phyloP scores from a whole-genome alignment of 768 basidiomycete genomes.

The Podaxis mareebaensis region DNA sequence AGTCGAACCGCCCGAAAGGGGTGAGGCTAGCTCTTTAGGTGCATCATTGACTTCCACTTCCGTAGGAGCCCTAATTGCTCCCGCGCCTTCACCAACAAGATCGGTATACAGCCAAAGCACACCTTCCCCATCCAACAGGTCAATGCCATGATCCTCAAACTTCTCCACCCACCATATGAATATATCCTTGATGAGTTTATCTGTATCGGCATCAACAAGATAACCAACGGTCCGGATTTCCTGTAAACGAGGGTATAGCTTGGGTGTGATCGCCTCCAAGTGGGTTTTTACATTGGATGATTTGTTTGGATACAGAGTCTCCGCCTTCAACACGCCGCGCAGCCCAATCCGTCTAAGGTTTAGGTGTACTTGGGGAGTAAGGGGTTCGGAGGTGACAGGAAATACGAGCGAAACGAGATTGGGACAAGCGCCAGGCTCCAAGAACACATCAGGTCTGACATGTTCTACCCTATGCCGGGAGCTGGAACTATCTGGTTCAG shows the following conservation, averaged over 20 bases:
- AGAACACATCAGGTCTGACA: constrained; percentile 44
- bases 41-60: background rate
- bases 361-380: constrained; percentile 30
- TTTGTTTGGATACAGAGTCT: constrained; percentile 45
- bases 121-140: constrained; percentile 56
- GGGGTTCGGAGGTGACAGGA: constrained; percentile 34
- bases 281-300: constrained; percentile 37
- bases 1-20: background rate
- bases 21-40: background rate
- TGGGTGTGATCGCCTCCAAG: constrained; percentile 41
- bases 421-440: constrained; percentile 41
- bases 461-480: constrained; percentile 28
- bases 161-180: constrained; percentile 57
- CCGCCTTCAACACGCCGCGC: constrained; percentile 38
- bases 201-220: constrained; percentile 45
- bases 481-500: constrained; percentile 29
- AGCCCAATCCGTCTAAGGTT: constrained; percentile 49
- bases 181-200: constrained; percentile 44
- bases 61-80: background rate
- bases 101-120: constrained; percentile 51
- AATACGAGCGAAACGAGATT: constrained; percentile 46
- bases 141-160: constrained; percentile 49
- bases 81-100: constrained; percentile 13
- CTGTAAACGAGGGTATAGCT: constrained; percentile 46
- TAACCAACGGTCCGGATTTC: constrained; percentile 48